These are phyloP conservation scores for Passalora sequoiae DNA, from an alignment of 2,329 filamentous ascomycete genomes.

Conservation along the genomic window DNA sequence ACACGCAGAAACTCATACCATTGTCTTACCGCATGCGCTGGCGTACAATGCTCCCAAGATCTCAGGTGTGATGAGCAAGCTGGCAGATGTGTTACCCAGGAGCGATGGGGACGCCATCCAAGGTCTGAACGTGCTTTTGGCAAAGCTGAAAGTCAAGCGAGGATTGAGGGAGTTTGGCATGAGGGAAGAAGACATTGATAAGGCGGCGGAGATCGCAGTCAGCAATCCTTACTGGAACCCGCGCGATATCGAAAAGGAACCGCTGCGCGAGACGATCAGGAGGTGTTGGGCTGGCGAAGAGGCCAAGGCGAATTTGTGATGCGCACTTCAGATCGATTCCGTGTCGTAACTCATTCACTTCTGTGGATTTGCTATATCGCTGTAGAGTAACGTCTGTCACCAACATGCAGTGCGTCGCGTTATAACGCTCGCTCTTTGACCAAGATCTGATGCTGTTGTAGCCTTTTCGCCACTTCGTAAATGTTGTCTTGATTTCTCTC, in stretches of 20 bases:
- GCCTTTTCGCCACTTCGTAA: too few relatives aligned
- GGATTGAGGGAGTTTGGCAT: constrained; percentile 53
- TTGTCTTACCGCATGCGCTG: constrained; percentile 58
- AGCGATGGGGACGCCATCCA: constrained; percentile 55
- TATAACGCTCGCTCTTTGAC: too few relatives aligned
- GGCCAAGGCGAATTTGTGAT: constrained; percentile 51
- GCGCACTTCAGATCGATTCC: too few relatives aligned
- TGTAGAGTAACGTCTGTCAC: too few relatives aligned
- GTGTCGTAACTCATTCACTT: too few relatives aligned
- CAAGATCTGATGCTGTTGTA: too few relatives aligned
- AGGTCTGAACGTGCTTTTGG: constrained; percentile 53
- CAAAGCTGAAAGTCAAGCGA: constrained; percentile 51
- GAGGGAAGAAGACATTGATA: constrained; percentile 57
- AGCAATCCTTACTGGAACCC: constrained; percentile 58
- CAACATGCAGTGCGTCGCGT: too few relatives aligned
- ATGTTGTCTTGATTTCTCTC: too few relatives aligned
- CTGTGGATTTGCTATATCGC: too few relatives aligned
- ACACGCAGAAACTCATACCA: constrained; percentile 61
- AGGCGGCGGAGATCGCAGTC: constrained; percentile 55
- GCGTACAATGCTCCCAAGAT: constrained; percentile 58
- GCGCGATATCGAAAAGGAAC: constrained; percentile 47
- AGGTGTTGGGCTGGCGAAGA: constrained; percentile 58
- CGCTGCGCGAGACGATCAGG: constrained; percentile 53
- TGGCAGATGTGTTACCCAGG: constrained; percentile 52
- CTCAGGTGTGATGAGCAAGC: constrained; percentile 47